phyloP scores from a whole-genome alignment of 2,329 filamentous ascomycete genomes.

The Monascus ruber region DNA sequence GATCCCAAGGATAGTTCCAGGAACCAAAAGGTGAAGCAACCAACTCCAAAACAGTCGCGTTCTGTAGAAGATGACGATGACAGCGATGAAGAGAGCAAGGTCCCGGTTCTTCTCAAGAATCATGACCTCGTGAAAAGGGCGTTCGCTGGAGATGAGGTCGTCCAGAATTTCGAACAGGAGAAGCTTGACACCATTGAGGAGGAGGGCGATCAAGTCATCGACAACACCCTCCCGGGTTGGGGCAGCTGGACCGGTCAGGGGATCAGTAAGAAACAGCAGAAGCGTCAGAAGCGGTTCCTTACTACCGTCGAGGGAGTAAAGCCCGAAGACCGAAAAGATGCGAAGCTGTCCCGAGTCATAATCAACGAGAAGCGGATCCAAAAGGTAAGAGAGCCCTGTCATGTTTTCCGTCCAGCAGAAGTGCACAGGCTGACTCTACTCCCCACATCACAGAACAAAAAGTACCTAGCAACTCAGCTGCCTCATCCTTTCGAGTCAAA shows the following conservation, averaged over 20 bases:
- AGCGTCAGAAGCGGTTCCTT: slow-evolving; percentile 42
- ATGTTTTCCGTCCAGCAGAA: background rate
- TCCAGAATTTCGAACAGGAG: slow-evolving; percentile 67
- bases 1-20: slow-evolving; percentile 10
- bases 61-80: slow-evolving; percentile 33
- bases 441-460: slow-evolving; percentile 51
- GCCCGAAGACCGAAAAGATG: slow-evolving; percentile 66
- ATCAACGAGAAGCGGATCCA: slow-evolving; percentile 83
- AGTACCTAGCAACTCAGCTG: slow-evolving; percentile 72
- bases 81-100: slow-evolving; percentile 30
- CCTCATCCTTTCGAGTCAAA: slow-evolving; percentile 83
- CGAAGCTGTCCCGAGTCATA: slow-evolving; percentile 72
- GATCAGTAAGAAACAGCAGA: slow-evolving; percentile 58
- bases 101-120: slow-evolving; percentile 37
- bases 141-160: slow-evolving; percentile 80
- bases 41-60: slow-evolving; percentile 9
- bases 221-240: slow-evolving; percentile 87
- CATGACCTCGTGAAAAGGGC: slow-evolving; percentile 64
- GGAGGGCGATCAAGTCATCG: slow-evolving; percentile 72
- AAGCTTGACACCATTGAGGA: slow-evolving; percentile 61
- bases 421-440: slow-evolving; percentile 2
- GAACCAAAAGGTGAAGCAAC: slow-evolving; percentile 11
- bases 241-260: slow-evolving; percentile 83
- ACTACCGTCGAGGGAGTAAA: slow-evolving; percentile 55
- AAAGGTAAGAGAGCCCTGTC: slow-evolving; percentile 50